phyloP scores from a whole-genome alignment of 768 basidiomycete species.

The Plicaturopsis crispa region DNA sequence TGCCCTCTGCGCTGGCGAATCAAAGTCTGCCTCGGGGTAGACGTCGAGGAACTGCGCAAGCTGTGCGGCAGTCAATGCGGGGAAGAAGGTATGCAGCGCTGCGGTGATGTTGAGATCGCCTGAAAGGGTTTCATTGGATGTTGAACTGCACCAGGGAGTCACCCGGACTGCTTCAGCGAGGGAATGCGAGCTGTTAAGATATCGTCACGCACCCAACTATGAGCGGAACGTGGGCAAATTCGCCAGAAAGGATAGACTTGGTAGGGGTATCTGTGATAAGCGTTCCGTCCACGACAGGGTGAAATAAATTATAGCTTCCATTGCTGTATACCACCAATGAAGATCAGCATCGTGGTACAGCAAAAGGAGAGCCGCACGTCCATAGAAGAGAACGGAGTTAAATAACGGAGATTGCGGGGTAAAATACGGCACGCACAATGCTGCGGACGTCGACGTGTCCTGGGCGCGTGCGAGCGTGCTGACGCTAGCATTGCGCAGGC shows the following conservation, averaged over 20 bases:
- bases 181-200: slow-evolving; percentile 1
- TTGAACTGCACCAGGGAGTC: slow-evolving; percentile 40
- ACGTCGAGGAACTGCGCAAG: slow-evolving; percentile 28
- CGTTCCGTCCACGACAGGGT: slow-evolving; percentile 48
- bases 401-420: no score
- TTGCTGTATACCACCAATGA: slow-evolving; percentile 17
- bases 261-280: slow-evolving; percentile 46
- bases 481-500: slow-evolving; percentile 41
- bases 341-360: no score
- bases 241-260: slow-evolving; percentile 31
- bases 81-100: slow-evolving; percentile 35
- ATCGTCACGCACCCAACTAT: slow-evolving; percentile 47
- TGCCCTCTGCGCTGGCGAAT: slow-evolving; percentile 30
- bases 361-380: slow-evolving; percentile 4
- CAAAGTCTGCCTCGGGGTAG: slow-evolving; percentile 37
- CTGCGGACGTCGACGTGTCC: slow-evolving; percentile 32
- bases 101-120: slow-evolving; percentile 28
- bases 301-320: slow-evolving; percentile 39
- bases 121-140: slow-evolving; percentile 53
- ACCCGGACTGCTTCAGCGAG: no score
- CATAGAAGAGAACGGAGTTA: no score
- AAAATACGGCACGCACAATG: slow-evolving; percentile 28
- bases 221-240: slow-evolving; percentile 43
- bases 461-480: slow-evolving; percentile 48
- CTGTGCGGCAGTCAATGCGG: slow-evolving; percentile 31